Conservation (phyloP, 2,329 filamentous ascomycete species). For the Aspergillus sp. region DNA sequence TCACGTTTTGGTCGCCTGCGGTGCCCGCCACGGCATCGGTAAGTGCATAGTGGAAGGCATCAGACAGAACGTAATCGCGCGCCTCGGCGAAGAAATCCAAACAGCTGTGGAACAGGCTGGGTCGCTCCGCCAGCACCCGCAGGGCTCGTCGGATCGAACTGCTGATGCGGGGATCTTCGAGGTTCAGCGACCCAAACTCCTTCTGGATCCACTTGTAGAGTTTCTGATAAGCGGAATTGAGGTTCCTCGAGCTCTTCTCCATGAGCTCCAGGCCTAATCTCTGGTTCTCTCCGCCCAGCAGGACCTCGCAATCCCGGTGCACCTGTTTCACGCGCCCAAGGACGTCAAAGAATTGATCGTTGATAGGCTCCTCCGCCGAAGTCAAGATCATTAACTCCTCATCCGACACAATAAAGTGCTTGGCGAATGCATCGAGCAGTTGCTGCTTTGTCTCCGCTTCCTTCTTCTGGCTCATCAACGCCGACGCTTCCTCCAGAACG, state of each 20-base stretch:
- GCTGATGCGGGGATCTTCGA: constrained; percentile 92
- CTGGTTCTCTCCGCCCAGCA: constrained; percentile 89
- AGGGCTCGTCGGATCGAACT: constrained; percentile 79
- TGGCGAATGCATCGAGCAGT: constrained; percentile 72
- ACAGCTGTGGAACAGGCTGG: constrained; percentile 88
- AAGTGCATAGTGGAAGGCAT: constrained; percentile 83
- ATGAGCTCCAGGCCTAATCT: constrained; percentile 85
- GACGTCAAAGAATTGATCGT: constrained; percentile 78
- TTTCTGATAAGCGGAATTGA: constrained; percentile 92
- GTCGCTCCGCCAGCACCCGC: constrained; percentile 82
- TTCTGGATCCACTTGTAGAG: constrained; percentile 93
- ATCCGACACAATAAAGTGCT: constrained; percentile 81
- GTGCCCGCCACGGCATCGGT: constrained; percentile 67
- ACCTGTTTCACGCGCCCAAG: constrained; percentile 82
- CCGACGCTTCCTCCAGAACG: constrained; percentile 73
- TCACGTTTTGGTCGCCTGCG: constrained; percentile 62
- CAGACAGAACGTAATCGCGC: constrained; percentile 79
- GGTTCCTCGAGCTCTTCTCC: constrained; percentile 80
- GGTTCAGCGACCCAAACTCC: constrained; percentile 86
- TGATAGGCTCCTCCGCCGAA: constrained; percentile 75
- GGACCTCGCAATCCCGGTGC: constrained; percentile 80
- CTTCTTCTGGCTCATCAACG: constrained; percentile 69
- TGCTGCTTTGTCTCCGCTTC: constrained; percentile 78
- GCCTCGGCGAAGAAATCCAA: constrained; percentile 91
- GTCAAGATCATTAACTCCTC: constrained; percentile 75